Base-by-base conservation (phyloP, 441 rosid species). In the Sinapis alba region DNA sequence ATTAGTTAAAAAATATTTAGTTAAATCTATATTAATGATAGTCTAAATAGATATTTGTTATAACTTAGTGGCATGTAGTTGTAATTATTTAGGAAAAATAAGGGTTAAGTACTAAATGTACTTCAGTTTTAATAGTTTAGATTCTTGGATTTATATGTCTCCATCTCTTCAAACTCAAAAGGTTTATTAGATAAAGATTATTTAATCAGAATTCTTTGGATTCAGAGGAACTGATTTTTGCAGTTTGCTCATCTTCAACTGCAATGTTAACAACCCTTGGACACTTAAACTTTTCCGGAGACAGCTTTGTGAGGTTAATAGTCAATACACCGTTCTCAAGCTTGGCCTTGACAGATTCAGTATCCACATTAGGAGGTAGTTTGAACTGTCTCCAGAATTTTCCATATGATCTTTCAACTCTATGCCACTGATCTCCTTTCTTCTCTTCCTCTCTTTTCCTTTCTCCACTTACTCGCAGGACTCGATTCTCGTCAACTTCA, bases 361-460 rank as follows among this genome's bases (percentile, higher is more conserved):
- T 67, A 59, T 93, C 90, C 10, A 83, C 98, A 62, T 89, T 87
- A 4, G 85, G 93, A 0, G 97, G 97, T 66, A 90, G 65, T 80
- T 75, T 86, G 12, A 93, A 88, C 84, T 84, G 92, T 74, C 98
- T 87, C 92, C 89, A 89, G 69, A 93, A 93, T 67, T 88, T 89
- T 8, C 95, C 98, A 67, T 82, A 77, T 0, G 87, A 88, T 57
- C 95, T 84, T 85, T 93, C 98, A 7, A 84, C 83, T 26, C 94
- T 76, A 69, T 92, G 98, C 93, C 95, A 93, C 7, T 86, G 93
- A 19, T 93, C 90, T 6, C 86, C 93, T 47, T 83, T 82, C 77
- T 81, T 80, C 86, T 86, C 93, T 51, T 81, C 95, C 21, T 88
- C 93, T 58, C 73, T 79, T 70, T 86, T 93, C 86, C 88, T 90